Conservation (phyloP, 768 basidiomycete genomes). For the Rhodotorula taiwanensis region DNA sequence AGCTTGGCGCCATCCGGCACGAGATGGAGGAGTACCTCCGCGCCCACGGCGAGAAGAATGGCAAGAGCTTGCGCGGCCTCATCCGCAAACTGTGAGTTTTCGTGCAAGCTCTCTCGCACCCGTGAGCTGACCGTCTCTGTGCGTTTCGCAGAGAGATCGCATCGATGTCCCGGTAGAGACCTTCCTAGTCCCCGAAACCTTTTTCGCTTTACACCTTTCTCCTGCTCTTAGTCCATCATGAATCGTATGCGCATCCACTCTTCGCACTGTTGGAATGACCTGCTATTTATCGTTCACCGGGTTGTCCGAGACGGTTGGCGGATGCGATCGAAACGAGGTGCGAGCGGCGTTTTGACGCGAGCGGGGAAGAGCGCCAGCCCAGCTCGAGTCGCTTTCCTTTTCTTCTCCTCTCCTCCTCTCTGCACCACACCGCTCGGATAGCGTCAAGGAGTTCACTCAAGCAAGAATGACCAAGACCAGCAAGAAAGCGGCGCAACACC, state of each 20-base stretch:
- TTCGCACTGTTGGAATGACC: too few relatives aligned
- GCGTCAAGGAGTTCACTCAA: background rate
- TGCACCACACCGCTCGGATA: too few relatives aligned
- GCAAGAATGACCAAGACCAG: background rate
- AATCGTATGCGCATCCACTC: too few relatives aligned
- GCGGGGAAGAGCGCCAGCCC: too few relatives aligned
- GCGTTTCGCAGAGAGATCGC: slow-evolving; percentile 11
- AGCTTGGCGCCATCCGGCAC: slow-evolving; percentile 57
- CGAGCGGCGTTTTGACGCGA: too few relatives aligned
- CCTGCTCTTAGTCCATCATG: background rate
- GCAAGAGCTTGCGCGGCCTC: slow-evolving; percentile 45
- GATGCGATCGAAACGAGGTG: too few relatives aligned
- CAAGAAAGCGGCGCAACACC: background rate
- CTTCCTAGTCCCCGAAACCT: background rate
- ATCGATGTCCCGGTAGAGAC: slow-evolving; percentile 12
- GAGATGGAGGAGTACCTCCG: slow-evolving; percentile 87
- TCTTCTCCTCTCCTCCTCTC: too few relatives aligned
- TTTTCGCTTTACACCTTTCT: background rate
- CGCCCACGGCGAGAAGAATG: slow-evolving; percentile 69
- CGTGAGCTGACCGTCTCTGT: background rate
- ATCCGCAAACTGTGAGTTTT: slow-evolving; percentile 44
- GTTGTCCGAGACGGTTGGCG: too few relatives aligned
- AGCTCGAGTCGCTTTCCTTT: too few relatives aligned
- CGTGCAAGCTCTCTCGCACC: background rate
- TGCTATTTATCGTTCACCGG: too few relatives aligned